Base-by-base conservation (phyloP, 2,329 filamentous ascomycete species). In the Sporothrix brasiliensis region DNA sequence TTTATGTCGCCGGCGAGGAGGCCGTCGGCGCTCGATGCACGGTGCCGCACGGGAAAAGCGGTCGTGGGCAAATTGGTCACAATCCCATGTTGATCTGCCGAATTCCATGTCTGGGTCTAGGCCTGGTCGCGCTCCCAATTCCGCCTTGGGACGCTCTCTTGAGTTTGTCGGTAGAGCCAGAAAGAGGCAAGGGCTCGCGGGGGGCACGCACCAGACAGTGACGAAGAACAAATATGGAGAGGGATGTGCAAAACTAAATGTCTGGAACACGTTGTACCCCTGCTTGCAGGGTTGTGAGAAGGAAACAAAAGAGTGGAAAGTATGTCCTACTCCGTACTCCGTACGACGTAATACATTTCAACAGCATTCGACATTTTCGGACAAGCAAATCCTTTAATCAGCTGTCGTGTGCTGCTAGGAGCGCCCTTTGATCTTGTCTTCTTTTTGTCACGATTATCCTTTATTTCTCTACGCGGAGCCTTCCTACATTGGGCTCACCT, bases 251-350 rank as follows among this genome's bases (percentile, higher is more conserved):
- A 39, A 41, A 27, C 65, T 54, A 54, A 67, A 3, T 34, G 50
- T 34, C 49, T 41, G 1, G 27, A 10, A n/a, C 63, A 67, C 65
- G 65, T 67, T 67, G 65, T 16, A 67, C 65, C 65, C 65, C 65
- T 67, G 50, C n/a, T 21, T 39, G 27, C 47, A 53, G n/a, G 27
- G 63, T 53, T 53, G 63, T 67, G 63, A 27, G 58, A 47, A 11
- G 34, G n/a, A 44, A 44, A 11, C 24, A n/a, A 30, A 39, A 7
- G 13, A 3, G 44, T 4, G 49, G n/a, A 52, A 16, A 49, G 44
- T 27, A 65, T 16, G 41, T 1, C 2, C 6, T 44, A 16, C 41
- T 44, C 14, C 14, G 41, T 44, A 44, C 41, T 34, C 34, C 34
- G 1, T 7, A 34, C 34, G 34, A 7, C 34, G 7, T 34, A 34